Base-by-base conservation (phyloP, 2,329 filamentous ascomycete species). In the Lachnellula subtilissima region DNA sequence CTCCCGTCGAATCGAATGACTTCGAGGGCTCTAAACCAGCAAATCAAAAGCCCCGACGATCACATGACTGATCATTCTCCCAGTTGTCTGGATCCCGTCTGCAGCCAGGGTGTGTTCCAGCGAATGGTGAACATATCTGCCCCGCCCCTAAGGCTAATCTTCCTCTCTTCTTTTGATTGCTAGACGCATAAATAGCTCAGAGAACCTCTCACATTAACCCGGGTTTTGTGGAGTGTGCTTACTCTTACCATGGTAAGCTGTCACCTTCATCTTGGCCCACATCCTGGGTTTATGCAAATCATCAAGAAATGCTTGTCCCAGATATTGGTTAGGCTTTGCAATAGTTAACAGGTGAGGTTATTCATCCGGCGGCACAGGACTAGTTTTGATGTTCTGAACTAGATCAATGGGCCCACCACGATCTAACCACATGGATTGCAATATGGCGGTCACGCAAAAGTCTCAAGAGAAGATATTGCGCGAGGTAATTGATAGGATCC, bases 141-240 rank as follows among this genome's bases (percentile, higher is more conserved):
- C 45, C 45, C 45, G 45, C 45, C 14, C 45, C 28, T 48, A 32
- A 23, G 45, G 45, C 45, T 48, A 48, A 48, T 23, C 45, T 36
- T 32, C 8, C 23, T 23, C n/a, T 45, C 42, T 48, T 19, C 42
- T n/a, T 22, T 36, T 23, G 19, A 48, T 28, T 53, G 17, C 32
- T 52, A 17, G 23, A 52, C 45, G 53, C 53, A 55, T 55, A 52
- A 55, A 45, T 52, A 36, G 47, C 53, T 36, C 53, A 43, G 35
- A 28, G 22, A 15, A 28, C 23, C 36, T 51, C 49, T 25, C 42
- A 22, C 39, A n/a, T 43, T 43, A 51, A 35, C 4, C n/a, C 36
- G 36, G 36, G 14, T 28, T 32, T 11, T 43, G 45, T 42, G 15
- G 37, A 35, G 49, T 51, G 49, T 42, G 49, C 22, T 25, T 51